These are phyloP conservation scores for Fusarium metavorans DNA, from an alignment of 2,329 filamentous ascomycete genomes.

Conservation along the genomic window DNA sequence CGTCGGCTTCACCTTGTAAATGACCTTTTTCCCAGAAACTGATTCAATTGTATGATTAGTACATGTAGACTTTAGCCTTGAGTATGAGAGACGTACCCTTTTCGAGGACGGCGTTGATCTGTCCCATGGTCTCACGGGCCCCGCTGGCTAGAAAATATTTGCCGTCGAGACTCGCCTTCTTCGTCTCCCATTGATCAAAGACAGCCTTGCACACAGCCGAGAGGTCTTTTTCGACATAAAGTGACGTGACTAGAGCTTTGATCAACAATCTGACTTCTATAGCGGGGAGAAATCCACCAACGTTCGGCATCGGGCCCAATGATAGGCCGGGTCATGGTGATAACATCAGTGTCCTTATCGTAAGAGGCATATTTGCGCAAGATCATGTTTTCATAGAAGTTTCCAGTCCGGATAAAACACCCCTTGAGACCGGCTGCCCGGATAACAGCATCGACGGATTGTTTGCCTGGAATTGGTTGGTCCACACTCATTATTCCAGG, in stretches of 20 bases:
- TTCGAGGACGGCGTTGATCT: slow-evolving; percentile 21
- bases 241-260: slow-evolving; percentile 10
- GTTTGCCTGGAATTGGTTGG: slow-evolving; percentile 4
- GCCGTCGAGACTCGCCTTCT: slow-evolving; percentile 11
- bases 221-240: slow-evolving; percentile 30
- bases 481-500: too few species aligned
- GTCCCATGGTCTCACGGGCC: slow-evolving; percentile 25
- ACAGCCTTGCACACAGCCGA: slow-evolving; percentile 16
- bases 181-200: slow-evolving; percentile 25
- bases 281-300: neutral
- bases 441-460: slow-evolving; percentile 26
- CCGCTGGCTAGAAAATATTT: slow-evolving; percentile 27
- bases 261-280: neutral
- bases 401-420: slow-evolving; percentile 22
- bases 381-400: slow-evolving; percentile 32
- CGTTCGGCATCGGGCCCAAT: slow-evolving; percentile 27
- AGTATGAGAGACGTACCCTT: neutral
- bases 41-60: neutral
- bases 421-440: slow-evolving; percentile 25
- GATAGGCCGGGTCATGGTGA: slow-evolving; percentile 28
- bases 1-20: slow-evolving; percentile 23
- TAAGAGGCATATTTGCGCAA: slow-evolving; percentile 26
- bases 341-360: slow-evolving; percentile 13
- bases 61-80: too few species aligned
- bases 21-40: slow-evolving; percentile 28